Evolutionary conservation across 805 yeast genomes (phyloP).

Genomic region (Candida corydali): DNA sequence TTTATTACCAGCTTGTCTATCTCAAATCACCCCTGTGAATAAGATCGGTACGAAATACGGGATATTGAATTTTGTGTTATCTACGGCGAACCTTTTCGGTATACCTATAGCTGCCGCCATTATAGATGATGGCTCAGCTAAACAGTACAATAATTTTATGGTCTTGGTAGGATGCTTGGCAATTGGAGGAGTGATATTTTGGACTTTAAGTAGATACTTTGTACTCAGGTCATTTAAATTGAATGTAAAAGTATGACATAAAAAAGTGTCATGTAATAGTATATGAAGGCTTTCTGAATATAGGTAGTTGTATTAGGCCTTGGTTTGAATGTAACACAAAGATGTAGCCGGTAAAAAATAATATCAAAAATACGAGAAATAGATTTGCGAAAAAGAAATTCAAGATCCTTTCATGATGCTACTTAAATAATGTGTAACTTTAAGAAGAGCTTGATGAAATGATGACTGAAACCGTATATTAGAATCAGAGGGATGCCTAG

Average conservation of each 20-base stretch:
- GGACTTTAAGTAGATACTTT: conserved; percentile 19
- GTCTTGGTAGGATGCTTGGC: conserved; percentile 27
- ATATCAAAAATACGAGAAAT: too few relatives aligned
- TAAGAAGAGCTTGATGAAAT: too few relatives aligned
- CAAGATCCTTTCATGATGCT: too few relatives aligned
- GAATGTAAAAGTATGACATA: conserved; percentile 17
- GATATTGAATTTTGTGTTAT: conserved; percentile 24
- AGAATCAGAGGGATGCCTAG: too few relatives aligned
- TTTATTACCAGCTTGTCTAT: conserved; percentile 47
- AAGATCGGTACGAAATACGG: conserved; percentile 37
- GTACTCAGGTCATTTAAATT: conserved; percentile 18
- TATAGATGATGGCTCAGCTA: conserved; percentile 22
- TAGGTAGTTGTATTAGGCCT: too few relatives aligned
- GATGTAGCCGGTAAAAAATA: too few relatives aligned
- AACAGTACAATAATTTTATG: conserved; percentile 27
- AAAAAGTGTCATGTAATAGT: not conserved
- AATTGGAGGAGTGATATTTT: conserved; percentile 23
- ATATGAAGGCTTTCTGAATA: too few relatives aligned
- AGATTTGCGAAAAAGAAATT: too few relatives aligned
- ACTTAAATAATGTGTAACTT: too few relatives aligned
- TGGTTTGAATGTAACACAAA: too few relatives aligned
- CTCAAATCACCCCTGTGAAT: conserved; percentile 47
- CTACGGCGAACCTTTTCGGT: conserved; percentile 30
- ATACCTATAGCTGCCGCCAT: conserved; percentile 31
- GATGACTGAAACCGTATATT: too few relatives aligned